phyloP scores from a whole-genome alignment of 371 early-diverging fungal species.

The Mucor mucedo region DNA sequence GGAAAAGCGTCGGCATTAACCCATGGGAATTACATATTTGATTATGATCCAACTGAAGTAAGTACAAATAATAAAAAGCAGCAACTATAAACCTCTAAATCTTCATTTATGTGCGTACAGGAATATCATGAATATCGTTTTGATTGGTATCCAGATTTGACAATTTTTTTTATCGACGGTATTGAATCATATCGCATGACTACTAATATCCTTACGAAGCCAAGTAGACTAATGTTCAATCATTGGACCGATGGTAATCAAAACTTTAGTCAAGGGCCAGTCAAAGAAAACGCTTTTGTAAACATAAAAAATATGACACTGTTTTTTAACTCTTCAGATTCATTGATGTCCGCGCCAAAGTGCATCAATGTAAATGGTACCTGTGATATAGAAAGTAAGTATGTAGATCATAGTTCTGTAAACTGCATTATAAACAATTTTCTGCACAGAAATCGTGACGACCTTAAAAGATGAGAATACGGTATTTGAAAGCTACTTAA shows the following conservation, averaged over 20 bases:
- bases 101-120: neutral
- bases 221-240: slow-evolving; percentile 46
- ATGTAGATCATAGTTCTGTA: neutral
- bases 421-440: neutral
- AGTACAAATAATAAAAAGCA: neutral
- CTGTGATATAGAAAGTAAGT: slow-evolving; percentile 5
- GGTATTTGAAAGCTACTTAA: neutral
- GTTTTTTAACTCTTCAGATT: slow-evolving; percentile 44
- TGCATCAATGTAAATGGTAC: neutral
- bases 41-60: slow-evolving; percentile 34
- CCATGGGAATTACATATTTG: slow-evolving; percentile 25
- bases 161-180: slow-evolving; percentile 44
- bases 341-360: neutral
- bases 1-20: slow-evolving; percentile 44
- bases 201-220: slow-evolving; percentile 33
- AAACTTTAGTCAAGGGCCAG: slow-evolving; percentile 45
- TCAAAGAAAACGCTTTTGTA: slow-evolving; percentile 29
- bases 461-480: neutral
- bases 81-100: slow-evolving; percentile 13
- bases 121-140: slow-evolving; percentile 54
- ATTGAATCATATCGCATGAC: slow-evolving; percentile 25
- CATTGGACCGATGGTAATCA: slow-evolving; percentile 59
- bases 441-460: neutral
- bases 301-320: slow-evolving; percentile 41
- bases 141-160: slow-evolving; percentile 45